These are phyloP conservation scores for Scedosporium boydii DNA, from an alignment of 2,329 filamentous ascomycete species.

Conservation along the genomic window DNA sequence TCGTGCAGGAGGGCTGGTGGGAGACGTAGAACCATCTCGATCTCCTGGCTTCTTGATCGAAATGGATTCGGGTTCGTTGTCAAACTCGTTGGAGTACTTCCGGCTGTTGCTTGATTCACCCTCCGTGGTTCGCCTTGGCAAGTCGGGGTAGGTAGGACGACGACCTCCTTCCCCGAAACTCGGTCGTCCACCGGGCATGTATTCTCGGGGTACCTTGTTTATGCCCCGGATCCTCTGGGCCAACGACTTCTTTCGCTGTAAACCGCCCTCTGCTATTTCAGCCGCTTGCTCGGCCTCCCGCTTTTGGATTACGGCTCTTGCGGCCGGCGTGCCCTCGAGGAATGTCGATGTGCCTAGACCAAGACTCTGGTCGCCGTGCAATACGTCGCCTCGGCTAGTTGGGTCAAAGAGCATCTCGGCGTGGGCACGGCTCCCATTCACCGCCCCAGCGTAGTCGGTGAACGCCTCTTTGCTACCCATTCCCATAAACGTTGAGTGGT, in stretches of 20 bases:
- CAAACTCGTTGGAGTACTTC: slow-evolving; percentile 46
- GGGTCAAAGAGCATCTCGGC: slow-evolving; percentile 53
- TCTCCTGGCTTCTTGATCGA: slow-evolving; percentile 29
- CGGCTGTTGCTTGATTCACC: slow-evolving; percentile 3
- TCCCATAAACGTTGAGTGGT: slow-evolving; percentile 84
- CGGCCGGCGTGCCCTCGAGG: slow-evolving; percentile 84
- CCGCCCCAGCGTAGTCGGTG: slow-evolving; percentile 55
- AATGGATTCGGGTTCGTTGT: slow-evolving; percentile 42
- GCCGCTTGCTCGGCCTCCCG: slow-evolving; percentile 59
- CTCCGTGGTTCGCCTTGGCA: slow-evolving; percentile 9
- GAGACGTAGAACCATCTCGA: slow-evolving; percentile 27
- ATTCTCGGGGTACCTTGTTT: slow-evolving; percentile 52
- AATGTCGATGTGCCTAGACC: slow-evolving; percentile 93
- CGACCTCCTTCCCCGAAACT: slow-evolving; percentile 34
- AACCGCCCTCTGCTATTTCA: slow-evolving; percentile 46
- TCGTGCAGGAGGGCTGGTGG: slow-evolving; percentile 49
- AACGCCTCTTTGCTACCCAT: slow-evolving; percentile 73
- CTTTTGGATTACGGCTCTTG: slow-evolving; percentile 67
- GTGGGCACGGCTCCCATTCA: slow-evolving; percentile 10
- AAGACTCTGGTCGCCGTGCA: slow-evolving; percentile 75
- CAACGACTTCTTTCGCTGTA: slow-evolving; percentile 88
- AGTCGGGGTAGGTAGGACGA: slow-evolving; percentile 28
- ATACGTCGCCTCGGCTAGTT: slow-evolving; percentile 53
- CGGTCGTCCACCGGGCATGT: slow-evolving; percentile 39
- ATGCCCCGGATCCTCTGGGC: slow-evolving; percentile 86